Percentiles rank a stretch among this genome's conserved stretches.
Evolutionary conservation across 805 yeast species (phyloP).

Genomic region (Yarrowia divulgata): DNA sequence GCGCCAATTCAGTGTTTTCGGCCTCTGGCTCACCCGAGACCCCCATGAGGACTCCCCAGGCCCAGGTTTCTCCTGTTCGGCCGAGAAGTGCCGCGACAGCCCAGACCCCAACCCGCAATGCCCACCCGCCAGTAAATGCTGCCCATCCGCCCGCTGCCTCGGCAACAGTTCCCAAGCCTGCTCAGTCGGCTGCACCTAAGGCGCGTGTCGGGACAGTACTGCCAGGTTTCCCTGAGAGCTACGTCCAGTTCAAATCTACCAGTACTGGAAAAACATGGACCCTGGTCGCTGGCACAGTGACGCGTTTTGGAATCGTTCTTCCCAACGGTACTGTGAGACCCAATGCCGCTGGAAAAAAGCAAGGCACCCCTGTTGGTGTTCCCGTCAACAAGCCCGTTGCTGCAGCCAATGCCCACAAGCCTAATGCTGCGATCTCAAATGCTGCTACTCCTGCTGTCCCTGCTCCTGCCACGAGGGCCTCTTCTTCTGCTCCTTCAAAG

Average conservation of each 20-base stretch:
- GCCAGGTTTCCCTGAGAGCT: background rate
- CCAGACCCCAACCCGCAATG: no score
- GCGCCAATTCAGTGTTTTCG: background rate
- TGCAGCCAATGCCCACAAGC: no score
- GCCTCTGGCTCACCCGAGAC: background rate
- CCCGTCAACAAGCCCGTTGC: background rate
- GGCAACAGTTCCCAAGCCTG: background rate
- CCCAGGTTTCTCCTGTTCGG: background rate
- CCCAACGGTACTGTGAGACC: background rate
- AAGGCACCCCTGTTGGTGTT: background rate
- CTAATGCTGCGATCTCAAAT: background rate
- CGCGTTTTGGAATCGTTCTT: background rate
- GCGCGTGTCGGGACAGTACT: background rate
- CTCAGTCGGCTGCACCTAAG: background rate
- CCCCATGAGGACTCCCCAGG: background rate
- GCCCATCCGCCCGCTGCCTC: background rate
- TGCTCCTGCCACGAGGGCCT: background rate
- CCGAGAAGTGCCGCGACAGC: no score
- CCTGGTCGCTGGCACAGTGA: background rate
- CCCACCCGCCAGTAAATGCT: background rate
- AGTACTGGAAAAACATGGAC: slow-evolving; percentile 1
- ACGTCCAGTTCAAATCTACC: background rate
- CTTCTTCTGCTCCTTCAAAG: no score
- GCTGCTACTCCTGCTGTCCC: background rate
- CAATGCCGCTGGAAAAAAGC: background rate